Percentiles rank a stretch among this genome's conserved stretches.
Evolutionary conservation across 345 rosid species (phyloP).

Genomic region (Eucalyptus erythrocorys): DNA sequence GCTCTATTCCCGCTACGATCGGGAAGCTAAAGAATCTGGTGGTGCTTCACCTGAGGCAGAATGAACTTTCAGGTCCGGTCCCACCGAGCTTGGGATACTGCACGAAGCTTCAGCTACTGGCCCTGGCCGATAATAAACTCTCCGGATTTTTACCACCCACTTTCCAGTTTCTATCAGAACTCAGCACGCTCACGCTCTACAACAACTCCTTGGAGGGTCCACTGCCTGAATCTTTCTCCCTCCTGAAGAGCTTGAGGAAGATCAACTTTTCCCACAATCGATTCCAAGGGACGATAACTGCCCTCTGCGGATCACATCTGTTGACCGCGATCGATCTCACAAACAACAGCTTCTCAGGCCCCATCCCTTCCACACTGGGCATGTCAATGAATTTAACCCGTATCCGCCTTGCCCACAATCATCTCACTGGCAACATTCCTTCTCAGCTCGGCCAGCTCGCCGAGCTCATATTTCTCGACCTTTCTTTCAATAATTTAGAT

Average conservation of each 20-base stretch:
- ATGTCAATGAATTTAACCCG: constrained; percentile 46
- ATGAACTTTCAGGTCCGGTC: constrained; percentile 60
- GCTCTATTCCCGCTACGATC: constrained; percentile 56
- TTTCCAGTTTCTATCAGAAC: constrained; percentile 48
- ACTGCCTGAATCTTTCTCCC: constrained; percentile 53
- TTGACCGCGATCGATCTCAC: constrained; percentile 65
- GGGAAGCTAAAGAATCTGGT: constrained; percentile 59
- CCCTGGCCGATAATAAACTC: constrained; percentile 75
- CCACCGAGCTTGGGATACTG: constrained; percentile 86
- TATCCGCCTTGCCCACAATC: constrained; percentile 63
- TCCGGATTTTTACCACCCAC: constrained; percentile 74
- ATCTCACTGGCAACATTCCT: constrained; percentile 54
- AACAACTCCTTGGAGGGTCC: constrained; percentile 76
- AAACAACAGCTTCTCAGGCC: constrained; percentile 62
- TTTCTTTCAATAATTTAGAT: constrained; percentile 54
- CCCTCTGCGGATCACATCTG: constrained; percentile 50
- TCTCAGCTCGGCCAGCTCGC: constrained; percentile 42
- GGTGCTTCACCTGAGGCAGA: constrained; percentile 75
- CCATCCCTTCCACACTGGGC: constrained; percentile 44
- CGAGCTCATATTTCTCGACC: constrained; percentile 54
- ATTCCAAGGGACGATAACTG: constrained; percentile 48
- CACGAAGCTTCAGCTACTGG: constrained; percentile 29
- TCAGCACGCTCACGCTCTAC: constrained; percentile 47
- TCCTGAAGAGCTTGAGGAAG: constrained; percentile 48
- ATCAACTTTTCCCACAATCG: constrained; percentile 76